Percentiles rank a stretch among this genome's conserved stretches.
Evolutionary conservation across 2,329 filamentous ascomycete genomes (phyloP).

Genomic region (Alternaria postmessia): DNA sequence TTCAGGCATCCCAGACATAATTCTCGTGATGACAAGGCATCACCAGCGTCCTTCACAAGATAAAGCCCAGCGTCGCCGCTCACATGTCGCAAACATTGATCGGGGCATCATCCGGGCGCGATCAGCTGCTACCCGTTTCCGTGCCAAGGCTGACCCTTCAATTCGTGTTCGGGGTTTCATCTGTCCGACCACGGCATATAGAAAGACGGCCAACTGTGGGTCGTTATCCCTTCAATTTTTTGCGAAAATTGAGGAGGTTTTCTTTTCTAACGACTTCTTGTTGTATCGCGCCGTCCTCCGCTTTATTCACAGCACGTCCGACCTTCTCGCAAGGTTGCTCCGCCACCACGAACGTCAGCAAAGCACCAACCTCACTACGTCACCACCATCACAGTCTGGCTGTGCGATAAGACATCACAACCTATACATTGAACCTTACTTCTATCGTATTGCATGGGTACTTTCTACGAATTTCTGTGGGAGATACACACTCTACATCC

Average conservation of each 20-base stretch:
- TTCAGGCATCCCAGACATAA: not conserved
- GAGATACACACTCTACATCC: too few species aligned
- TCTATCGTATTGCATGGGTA: slow-evolving; percentile 61
- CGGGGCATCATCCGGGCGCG: not conserved
- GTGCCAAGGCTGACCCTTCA: slow-evolving; percentile 14
- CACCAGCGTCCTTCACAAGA: not conserved
- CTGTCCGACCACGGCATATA: slow-evolving; percentile 17
- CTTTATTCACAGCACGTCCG: not conserved
- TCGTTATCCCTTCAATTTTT: slow-evolving; percentile 11
- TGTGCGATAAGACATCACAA: too few species aligned
- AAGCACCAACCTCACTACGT: slow-evolving; percentile 13
- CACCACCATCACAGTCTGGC: slow-evolving; percentile 11
- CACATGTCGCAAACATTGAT: slow-evolving; percentile 1
- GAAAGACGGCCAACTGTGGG: slow-evolving; percentile 6
- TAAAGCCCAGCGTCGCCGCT: not conserved
- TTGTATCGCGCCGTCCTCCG: not conserved
- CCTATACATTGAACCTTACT: slow-evolving; percentile 59
- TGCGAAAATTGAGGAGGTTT: not conserved
- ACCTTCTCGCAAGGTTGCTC: slow-evolving; percentile 1
- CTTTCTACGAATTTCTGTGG: too few species aligned
- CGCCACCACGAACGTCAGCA: slow-evolving; percentile 1
- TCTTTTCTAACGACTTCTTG: not conserved
- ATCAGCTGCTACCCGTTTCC: slow-evolving; percentile 16
- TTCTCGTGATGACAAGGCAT: not conserved
- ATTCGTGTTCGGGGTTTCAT: slow-evolving; percentile 23